Evolutionary conservation across 2,329 filamentous ascomycete species (phyloP).

Genomic region (Ophiostoma perfectum): DNA sequence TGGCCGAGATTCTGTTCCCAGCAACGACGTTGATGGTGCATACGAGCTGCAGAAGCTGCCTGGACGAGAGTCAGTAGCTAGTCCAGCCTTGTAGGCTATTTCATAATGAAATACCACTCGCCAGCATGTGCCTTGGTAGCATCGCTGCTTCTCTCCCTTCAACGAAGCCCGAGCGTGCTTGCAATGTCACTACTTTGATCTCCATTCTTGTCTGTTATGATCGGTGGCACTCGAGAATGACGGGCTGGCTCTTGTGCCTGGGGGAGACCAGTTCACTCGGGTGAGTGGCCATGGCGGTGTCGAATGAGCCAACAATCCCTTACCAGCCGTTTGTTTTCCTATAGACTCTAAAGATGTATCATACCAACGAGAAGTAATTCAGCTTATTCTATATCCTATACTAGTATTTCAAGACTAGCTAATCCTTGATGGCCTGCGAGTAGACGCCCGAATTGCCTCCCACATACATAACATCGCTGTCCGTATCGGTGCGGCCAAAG

Average conservation of each 20-base stretch:
- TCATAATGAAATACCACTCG: not conserved
- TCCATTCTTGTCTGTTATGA: not conserved
- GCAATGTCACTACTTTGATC: no score
- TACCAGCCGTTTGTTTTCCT: no score
- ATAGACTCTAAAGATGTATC: no score
- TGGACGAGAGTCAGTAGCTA: not conserved
- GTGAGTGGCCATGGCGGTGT: no score
- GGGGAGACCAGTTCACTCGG: no score
- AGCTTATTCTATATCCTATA: no score
- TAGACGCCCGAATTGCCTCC: conserved; percentile 31
- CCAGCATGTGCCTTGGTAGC: not conserved
- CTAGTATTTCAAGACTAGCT: not conserved
- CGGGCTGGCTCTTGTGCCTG: no score
- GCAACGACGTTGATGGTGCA: not conserved
- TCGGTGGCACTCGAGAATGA: no score
- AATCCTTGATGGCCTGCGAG: conserved; percentile 8
- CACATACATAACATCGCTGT: conserved; percentile 32
- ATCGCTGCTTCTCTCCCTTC: not conserved
- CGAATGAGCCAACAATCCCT: no score
- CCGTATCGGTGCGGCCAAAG: conserved; percentile 31
- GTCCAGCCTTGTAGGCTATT: not conserved
- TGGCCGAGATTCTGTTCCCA: not conserved
- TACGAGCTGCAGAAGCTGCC: conserved; percentile 14
- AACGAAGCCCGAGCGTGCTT: no score
- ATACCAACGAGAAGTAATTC: no score